Conservation (phyloP, 192 early-diverging fungal genomes). For the Coemansia sp. region DNA sequence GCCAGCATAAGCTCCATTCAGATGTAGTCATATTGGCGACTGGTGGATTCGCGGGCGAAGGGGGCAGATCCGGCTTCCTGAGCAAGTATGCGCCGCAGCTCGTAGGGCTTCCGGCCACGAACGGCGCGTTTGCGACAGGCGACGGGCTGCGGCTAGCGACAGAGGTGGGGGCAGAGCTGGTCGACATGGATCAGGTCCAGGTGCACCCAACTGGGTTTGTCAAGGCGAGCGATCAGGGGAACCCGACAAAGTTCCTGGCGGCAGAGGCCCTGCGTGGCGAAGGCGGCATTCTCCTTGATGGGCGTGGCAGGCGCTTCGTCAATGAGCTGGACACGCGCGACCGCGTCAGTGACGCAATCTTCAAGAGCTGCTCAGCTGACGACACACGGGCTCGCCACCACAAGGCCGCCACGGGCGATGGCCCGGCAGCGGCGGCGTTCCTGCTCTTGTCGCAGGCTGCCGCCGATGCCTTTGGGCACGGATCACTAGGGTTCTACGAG, state of each 20-base stretch:
- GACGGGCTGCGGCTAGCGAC: conserved; percentile 88
- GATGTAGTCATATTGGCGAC: conserved; percentile 87
- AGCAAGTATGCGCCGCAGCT: conserved; percentile 78
- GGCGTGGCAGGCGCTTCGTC: conserved; percentile 80
- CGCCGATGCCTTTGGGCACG: conserved; percentile 36
- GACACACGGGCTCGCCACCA: conserved; percentile 9
- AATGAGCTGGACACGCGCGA: conserved; percentile 93
- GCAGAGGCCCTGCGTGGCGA: conserved; percentile 93
- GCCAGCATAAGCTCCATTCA: conserved; percentile 38
- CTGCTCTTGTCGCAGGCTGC: conserved; percentile 42
- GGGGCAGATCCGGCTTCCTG: conserved; percentile 66
- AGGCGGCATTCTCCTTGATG: conserved; percentile 79
- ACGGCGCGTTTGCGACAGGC: conserved; percentile 91
- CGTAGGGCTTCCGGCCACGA: conserved; percentile 75
- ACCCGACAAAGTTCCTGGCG: conserved; percentile 90
- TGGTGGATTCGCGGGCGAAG: conserved; percentile 93
- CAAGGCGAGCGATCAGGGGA: conserved; percentile 78
- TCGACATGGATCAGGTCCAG: conserved; percentile 95
- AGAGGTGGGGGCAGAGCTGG: conserved; percentile 72
- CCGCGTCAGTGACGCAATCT: conserved; percentile 86
- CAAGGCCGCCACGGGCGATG: not conserved
- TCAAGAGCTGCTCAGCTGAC: conserved; percentile 50
- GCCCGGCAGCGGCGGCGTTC: conserved; percentile 22
- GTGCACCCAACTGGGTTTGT: conserved; percentile 97
- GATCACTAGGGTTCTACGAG: conserved; percentile 41